These are phyloP conservation scores for Russula ochroleuca DNA, from an alignment of 768 basidiomycete genomes.

Conservation along the genomic window DNA sequence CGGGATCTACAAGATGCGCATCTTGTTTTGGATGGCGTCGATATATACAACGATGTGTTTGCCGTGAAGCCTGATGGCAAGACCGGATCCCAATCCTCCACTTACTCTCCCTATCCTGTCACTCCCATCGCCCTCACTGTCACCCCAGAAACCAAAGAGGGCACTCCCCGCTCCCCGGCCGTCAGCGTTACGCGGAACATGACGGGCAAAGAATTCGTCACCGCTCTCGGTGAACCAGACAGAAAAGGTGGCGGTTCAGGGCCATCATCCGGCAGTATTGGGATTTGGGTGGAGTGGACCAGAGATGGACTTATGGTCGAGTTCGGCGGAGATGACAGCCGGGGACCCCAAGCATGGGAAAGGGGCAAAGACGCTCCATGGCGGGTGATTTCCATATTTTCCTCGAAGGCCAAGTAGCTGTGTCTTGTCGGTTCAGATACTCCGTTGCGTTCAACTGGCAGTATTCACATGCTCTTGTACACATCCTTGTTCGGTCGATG, in stretches of 20 bases:
- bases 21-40: constrained; percentile 64
- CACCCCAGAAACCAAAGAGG: constrained; percentile 27
- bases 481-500: neutral
- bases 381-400: constrained; percentile 68
- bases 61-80: constrained; percentile 31
- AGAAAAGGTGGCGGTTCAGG: constrained; percentile 89
- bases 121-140: constrained; percentile 51
- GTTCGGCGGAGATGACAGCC: constrained; percentile 72
- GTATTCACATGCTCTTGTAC: neutral
- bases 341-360: constrained; percentile 84
- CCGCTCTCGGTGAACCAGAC: constrained; percentile 74
- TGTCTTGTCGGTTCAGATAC: neutral
- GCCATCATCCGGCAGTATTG: constrained; percentile 78
- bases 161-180: constrained; percentile 36
- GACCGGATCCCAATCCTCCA: constrained; percentile 38
- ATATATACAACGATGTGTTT: constrained; percentile 69
- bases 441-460: neutral
- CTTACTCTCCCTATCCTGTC: constrained; percentile 55
- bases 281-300: constrained; percentile 93
- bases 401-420: constrained; percentile 28
- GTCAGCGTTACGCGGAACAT: constrained; percentile 47
- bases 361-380: constrained; percentile 76
- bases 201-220: constrained; percentile 76
- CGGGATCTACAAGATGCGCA: constrained; percentile 48
- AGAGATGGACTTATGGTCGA: constrained; percentile 80